phyloP scores from a whole-genome alignment of 331 rosid genomes.

The Phaseolus coccineus region DNA sequence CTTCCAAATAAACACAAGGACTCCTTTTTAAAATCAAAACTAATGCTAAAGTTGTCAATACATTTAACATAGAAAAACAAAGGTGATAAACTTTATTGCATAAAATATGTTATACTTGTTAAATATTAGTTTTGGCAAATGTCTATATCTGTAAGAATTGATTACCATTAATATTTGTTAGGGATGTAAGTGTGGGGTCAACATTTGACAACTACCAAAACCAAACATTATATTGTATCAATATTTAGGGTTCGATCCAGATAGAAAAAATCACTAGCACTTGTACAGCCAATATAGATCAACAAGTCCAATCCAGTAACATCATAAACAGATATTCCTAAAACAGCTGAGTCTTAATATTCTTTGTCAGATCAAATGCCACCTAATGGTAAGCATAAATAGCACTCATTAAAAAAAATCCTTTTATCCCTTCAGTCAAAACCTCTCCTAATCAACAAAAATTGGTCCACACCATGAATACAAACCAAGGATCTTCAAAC shows the following conservation, averaged over 20 bases:
- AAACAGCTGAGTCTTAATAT: neutral
- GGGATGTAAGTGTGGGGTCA: neutral
- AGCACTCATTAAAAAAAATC: neutral
- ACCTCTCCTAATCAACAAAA: slow-evolving; percentile 12
- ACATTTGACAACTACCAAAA: neutral
- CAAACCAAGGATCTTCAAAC: slow-evolving; percentile 25
- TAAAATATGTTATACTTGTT: neutral
- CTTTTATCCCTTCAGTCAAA: slow-evolving; percentile 3
- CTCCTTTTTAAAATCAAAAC: neutral
- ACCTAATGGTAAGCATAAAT: slow-evolving; percentile 15
- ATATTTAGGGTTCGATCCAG: neutral
- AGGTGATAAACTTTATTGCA: neutral
- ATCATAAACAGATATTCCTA: neutral
- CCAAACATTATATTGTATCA: neutral
- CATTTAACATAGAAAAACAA: neutral
- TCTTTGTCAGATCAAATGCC: slow-evolving; percentile 21
- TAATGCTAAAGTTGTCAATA: neutral
- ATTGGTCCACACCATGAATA: slow-evolving; percentile 1
- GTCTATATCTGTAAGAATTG: neutral
- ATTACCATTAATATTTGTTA: neutral
- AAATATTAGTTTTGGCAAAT: neutral
- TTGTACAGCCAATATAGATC: neutral
- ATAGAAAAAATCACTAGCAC: neutral
- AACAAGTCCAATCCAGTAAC: slow-evolving; percentile 1
- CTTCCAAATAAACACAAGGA: slow-evolving; percentile 15